Evolutionary conservation across 83 land plant genomes (phyloP), one percentile per base, ranked within the genome.

Genomic region (Picea abies): DNA sequence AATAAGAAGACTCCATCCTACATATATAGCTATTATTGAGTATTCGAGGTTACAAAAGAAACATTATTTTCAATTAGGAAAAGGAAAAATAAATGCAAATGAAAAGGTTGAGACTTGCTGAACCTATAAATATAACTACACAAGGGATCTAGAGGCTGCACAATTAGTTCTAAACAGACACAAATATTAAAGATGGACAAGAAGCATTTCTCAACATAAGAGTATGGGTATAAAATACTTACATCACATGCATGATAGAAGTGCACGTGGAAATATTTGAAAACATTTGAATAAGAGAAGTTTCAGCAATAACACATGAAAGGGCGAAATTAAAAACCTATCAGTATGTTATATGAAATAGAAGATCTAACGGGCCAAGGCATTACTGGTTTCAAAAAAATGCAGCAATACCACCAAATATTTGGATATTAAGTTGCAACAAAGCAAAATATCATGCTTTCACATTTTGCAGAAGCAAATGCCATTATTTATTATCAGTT

Each of bases 1-100:
- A 97, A 89, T 72, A 97, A 83, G 77, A 91, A 97, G 2, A 88
- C 90, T 22, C 96, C 98, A 86, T 90, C 96, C 99, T 96, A 85
- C 39, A 78, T 78, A 20, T 16, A 76, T 52, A n/a, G 60, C 49
- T 25, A 70, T 39, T 11, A 73, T n/a, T n/a, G 25, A 44, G 22
- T 8, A 73, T 73, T 73, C 7, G 20, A 73, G 77, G 56, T 44
- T 52, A 44, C 0, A 8, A 20, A 29, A 69, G 76, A 44, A 72
- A 2, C 1, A 44, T 73, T 73, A 73, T 44, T 73, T 73, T 23
- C 25, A 39, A 19, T 2, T 20, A 9, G 23, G 19, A 35, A 32
- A 35, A 39, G 11, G 0, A 39, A 39, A n/a, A 17, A 20, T 19
- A 22, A 44, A 73, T 44, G 14, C 76, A 72, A 72, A 19, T 3